Evolutionary conservation across 163 green algal species (phyloP).

Genomic region (Scenedesmus sp.): DNA sequence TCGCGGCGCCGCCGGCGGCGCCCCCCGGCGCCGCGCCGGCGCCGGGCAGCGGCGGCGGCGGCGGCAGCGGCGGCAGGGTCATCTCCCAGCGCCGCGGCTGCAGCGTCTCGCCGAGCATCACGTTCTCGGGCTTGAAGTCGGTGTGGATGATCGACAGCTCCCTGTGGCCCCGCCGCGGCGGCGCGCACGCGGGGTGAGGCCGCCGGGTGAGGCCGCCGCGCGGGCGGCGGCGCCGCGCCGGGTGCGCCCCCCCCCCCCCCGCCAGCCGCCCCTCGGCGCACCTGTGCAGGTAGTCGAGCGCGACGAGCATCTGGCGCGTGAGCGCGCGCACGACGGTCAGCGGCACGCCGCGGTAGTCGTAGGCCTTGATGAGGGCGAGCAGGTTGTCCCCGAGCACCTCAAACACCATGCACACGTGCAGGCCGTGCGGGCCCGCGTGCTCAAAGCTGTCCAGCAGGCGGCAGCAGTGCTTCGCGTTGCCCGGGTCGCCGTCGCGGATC

Average conservation of each 20-base stretch:
- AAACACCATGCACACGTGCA: slow-evolving; percentile 98
- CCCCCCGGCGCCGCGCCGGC: too few species aligned
- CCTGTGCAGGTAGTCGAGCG: slow-evolving; percentile 95
- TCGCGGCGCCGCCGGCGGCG: background rate
- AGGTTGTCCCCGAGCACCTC: slow-evolving; percentile 98
- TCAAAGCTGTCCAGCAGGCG: slow-evolving; percentile 94
- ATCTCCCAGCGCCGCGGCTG: slow-evolving; percentile 37
- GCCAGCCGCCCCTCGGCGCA: background rate
- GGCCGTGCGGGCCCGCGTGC: slow-evolving; percentile 84
- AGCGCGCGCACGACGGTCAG: slow-evolving; percentile 85
- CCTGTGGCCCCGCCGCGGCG: too few species aligned
- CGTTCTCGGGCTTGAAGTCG: slow-evolving; percentile 99
- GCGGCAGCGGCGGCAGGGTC: slow-evolving; percentile 9
- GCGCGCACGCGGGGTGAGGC: background rate
- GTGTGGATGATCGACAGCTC: slow-evolving; percentile 90
- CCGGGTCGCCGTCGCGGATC: slow-evolving; percentile 75
- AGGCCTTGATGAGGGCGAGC: slow-evolving; percentile 95
- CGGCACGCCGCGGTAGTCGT: slow-evolving; percentile 91
- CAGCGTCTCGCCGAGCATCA: slow-evolving; percentile 88
- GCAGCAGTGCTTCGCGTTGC: slow-evolving; percentile 81
- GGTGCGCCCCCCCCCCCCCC: background rate
- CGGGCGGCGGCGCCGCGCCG: background rate
- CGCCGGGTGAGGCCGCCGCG: background rate
- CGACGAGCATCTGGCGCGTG: slow-evolving; percentile 80
- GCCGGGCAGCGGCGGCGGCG: slow-evolving; percentile 10